Evolutionary conservation across 805 yeast genomes (phyloP).

Genomic region (Lipomyces yamadae): DNA sequence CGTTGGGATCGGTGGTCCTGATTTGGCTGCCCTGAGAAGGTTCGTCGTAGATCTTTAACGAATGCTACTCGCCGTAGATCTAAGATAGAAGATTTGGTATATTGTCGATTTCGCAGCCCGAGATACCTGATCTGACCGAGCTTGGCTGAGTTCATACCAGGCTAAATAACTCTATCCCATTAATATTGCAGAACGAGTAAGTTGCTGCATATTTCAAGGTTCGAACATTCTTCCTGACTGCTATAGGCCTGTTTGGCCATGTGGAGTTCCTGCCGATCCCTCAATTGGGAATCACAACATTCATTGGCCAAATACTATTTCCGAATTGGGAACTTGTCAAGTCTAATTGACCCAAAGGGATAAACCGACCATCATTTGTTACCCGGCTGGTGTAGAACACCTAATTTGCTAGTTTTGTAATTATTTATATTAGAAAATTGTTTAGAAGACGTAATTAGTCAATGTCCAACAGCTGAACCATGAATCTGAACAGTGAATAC

Average conservation of each 20-base stretch:
- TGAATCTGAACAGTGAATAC: too few species aligned
- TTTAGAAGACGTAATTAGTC: too few species aligned
- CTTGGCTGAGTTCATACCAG: conserved; percentile 1
- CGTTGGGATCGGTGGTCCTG: background rate
- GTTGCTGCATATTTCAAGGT: too few species aligned
- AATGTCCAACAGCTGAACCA: too few species aligned
- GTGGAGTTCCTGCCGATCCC: background rate
- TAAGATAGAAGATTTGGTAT: background rate
- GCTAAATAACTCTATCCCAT: conserved; percentile 12
- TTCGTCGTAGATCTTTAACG: conserved; percentile 7
- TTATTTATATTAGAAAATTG: too few species aligned
- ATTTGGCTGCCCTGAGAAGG: conserved; percentile 9
- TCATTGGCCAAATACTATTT: background rate
- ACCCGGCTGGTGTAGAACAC: too few species aligned
- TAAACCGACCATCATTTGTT: too few species aligned
- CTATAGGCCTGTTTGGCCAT: too few species aligned
- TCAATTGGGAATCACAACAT: background rate
- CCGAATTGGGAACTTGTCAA: background rate
- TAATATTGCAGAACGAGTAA: too few species aligned
- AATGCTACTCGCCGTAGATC: background rate
- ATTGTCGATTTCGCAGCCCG: conserved; percentile 4
- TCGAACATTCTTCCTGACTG: too few species aligned
- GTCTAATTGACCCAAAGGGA: too few species aligned
- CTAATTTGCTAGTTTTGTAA: too few species aligned
- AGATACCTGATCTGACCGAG: conserved; percentile 8